Evolutionary conservation across 2,329 filamentous ascomycete genomes (phyloP).

Genomic region (Fusarium buxicola): DNA sequence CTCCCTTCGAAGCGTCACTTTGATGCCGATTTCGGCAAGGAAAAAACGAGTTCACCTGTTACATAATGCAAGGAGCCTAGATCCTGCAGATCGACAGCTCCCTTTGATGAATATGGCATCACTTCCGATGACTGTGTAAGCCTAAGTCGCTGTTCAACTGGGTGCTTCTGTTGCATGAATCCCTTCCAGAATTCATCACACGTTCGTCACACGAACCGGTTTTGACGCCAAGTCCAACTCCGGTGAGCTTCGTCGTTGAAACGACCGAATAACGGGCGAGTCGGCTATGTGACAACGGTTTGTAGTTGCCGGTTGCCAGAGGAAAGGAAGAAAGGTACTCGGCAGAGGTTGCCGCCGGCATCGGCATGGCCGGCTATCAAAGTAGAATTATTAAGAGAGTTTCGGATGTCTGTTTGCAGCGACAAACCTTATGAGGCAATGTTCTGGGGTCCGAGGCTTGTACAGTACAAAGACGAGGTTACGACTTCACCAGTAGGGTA

Average conservation of each 20-base stretch:
- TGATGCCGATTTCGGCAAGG: too few relatives aligned
- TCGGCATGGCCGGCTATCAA: neutral
- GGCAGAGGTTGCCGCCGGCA: conserved; percentile 5
- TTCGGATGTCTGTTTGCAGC: conserved; percentile 32
- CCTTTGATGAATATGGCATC: conserved; percentile 8
- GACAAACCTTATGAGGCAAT: conserved; percentile 27
- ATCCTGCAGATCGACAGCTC: neutral
- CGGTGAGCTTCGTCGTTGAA: neutral
- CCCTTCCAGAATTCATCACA: conserved; percentile 4
- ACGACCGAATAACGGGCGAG: neutral
- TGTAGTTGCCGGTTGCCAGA: conserved; percentile 11
- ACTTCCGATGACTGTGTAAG: neutral
- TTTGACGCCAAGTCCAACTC: neutral
- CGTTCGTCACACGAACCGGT: neutral
- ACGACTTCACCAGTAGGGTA: conserved; percentile 12
- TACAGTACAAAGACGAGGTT: neutral
- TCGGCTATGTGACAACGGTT: neutral
- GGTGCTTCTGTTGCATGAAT: neutral
- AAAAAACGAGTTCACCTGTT: neutral
- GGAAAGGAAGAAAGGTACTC: neutral
- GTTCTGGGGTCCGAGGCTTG: neutral
- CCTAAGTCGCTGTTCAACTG: neutral
- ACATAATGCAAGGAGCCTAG: neutral
- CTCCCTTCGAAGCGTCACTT: too few relatives aligned
- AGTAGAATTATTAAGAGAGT: conserved; percentile 13